These are phyloP conservation scores for Hawksworthiomyces lignivorus DNA, from an alignment of 2,329 filamentous ascomycete genomes.

Conservation along the genomic window DNA sequence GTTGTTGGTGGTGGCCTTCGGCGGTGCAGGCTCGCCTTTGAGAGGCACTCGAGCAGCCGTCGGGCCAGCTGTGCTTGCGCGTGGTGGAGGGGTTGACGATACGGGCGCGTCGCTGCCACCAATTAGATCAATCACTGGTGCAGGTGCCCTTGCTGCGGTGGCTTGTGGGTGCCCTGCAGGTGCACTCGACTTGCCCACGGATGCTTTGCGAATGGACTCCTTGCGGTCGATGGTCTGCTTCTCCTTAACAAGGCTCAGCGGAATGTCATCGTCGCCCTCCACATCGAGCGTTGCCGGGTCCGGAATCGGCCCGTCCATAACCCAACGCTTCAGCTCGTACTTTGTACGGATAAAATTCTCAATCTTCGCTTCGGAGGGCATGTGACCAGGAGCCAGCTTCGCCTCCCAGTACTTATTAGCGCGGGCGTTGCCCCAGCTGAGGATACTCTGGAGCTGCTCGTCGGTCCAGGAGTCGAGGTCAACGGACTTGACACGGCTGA, in stretches of 20 bases:
- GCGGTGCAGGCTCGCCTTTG: slow-evolving; percentile 58
- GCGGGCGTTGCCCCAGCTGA: slow-evolving; percentile 91
- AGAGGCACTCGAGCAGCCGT: slow-evolving; percentile 48
- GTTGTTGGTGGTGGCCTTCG: slow-evolving; percentile 43
- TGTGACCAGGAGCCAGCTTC: slow-evolving; percentile 83
- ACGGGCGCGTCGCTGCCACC: slow-evolving; percentile 50
- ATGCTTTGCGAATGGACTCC: slow-evolving; percentile 53
- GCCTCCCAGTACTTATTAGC: slow-evolving; percentile 99
- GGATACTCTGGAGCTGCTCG: slow-evolving; percentile 87
- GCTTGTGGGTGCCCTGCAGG: slow-evolving; percentile 18
- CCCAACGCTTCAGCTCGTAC: slow-evolving; percentile 97
- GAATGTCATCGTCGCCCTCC: slow-evolving; percentile 78
- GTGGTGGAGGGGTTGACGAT: slow-evolving; percentile 39
- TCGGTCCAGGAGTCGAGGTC: slow-evolving; percentile 98
- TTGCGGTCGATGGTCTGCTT: slow-evolving; percentile 57
- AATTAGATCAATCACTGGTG: slow-evolving; percentile 58
- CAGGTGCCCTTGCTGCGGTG: slow-evolving; percentile 27
- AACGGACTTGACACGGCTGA: slow-evolving; percentile 95
- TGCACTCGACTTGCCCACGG: slow-evolving; percentile 36
- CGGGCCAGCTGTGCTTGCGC: slow-evolving; percentile 69
- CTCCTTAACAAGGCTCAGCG: slow-evolving; percentile 55
- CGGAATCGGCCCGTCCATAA: slow-evolving; percentile 95
- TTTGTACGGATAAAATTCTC: slow-evolving; percentile 99
- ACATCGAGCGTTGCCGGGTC: slow-evolving; percentile 82
- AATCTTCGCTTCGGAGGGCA: slow-evolving; percentile 94